Conservation (phyloP, 352 stramenopile species). For the Phytopythium oedochilum region DNA sequence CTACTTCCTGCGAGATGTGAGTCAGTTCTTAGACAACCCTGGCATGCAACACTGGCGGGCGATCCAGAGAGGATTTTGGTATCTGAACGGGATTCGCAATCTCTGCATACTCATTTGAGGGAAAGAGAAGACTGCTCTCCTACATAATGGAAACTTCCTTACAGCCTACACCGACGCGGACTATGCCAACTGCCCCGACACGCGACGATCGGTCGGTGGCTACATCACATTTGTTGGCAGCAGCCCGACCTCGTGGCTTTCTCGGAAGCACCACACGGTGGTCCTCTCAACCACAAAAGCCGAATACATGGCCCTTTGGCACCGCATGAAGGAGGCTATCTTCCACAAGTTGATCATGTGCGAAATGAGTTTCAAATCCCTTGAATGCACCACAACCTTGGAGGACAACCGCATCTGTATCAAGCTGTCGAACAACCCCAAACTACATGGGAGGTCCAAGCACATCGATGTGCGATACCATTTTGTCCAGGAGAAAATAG, state of each 20-base stretch:
- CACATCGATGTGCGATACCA: constrained; percentile 33
- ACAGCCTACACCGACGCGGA: constrained; percentile 12
- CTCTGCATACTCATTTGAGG: too few species aligned
- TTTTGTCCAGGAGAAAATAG: constrained; percentile 26
- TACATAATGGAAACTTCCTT: too few species aligned
- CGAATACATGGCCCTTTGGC: constrained; percentile 15
- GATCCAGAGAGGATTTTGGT: too few species aligned
- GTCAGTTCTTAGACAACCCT: too few species aligned
- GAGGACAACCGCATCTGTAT: constrained; percentile 39
- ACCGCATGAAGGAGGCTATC: constrained; percentile 17
- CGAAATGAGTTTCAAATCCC: constrained; percentile 2
- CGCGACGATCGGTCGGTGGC: constrained; percentile 11
- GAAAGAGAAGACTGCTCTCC: too few species aligned
- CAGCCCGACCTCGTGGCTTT: constrained; percentile 15
- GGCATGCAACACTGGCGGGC: too few species aligned
- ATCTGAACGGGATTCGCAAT: too few species aligned
- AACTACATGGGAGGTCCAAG: constrained; percentile 21
- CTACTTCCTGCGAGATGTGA: too few species aligned
- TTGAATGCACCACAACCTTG: constrained; percentile 11
- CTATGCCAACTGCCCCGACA: constrained; percentile 22
- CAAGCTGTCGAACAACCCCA: constrained; percentile 19
- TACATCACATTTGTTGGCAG: constrained; percentile 11
- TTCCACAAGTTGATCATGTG: constrained; percentile 7
- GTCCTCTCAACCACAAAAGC: constrained; percentile 20
- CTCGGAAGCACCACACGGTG: constrained; percentile 16